Evolutionary conservation across 2,329 filamentous ascomycete genomes (phyloP).

Genomic region (Clarireedia sp.): DNA sequence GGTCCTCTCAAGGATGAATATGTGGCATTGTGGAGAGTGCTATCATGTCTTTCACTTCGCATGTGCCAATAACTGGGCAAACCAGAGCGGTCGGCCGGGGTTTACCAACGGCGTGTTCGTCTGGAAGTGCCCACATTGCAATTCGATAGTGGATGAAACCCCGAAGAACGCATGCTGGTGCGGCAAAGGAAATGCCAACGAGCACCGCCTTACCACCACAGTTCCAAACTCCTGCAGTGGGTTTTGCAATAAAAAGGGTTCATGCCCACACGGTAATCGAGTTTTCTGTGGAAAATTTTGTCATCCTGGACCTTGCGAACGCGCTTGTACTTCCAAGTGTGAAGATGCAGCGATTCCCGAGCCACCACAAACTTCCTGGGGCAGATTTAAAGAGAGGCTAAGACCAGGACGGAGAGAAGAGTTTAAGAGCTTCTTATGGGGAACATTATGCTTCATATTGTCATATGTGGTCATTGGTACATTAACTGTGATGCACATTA

Average conservation of each 20-base stretch:
- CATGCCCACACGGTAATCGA: slow-evolving; percentile 10
- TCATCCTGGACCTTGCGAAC: slow-evolving; percentile 18
- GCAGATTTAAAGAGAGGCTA: background rate
- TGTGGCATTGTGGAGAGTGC: slow-evolving; percentile 17
- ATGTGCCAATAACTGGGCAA: slow-evolving; percentile 7
- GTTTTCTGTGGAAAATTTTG: slow-evolving; percentile 10
- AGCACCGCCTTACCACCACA: background rate
- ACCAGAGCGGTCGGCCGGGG: background rate
- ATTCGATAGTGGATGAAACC: background rate
- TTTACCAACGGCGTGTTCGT: background rate
- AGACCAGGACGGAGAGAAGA: background rate
- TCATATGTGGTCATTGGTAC: background rate
- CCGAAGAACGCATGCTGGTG: slow-evolving; percentile 13
- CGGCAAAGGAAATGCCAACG: background rate
- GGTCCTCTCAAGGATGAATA: background rate
- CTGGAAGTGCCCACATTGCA: slow-evolving; percentile 15
- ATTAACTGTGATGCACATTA: background rate
- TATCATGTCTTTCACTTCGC: slow-evolving; percentile 12
- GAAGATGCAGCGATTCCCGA: background rate
- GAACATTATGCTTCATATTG: background rate
- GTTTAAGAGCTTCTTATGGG: background rate
- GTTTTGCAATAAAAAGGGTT: slow-evolving; percentile 3
- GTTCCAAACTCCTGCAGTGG: slow-evolving; percentile 10
- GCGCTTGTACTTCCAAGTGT: slow-evolving; percentile 5
- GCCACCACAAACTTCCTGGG: slow-evolving; percentile 6